These are phyloP conservation scores for Cladophialophora exuberans DNA, from an alignment of 2,329 filamentous ascomycete species.

Conservation along the genomic window DNA sequence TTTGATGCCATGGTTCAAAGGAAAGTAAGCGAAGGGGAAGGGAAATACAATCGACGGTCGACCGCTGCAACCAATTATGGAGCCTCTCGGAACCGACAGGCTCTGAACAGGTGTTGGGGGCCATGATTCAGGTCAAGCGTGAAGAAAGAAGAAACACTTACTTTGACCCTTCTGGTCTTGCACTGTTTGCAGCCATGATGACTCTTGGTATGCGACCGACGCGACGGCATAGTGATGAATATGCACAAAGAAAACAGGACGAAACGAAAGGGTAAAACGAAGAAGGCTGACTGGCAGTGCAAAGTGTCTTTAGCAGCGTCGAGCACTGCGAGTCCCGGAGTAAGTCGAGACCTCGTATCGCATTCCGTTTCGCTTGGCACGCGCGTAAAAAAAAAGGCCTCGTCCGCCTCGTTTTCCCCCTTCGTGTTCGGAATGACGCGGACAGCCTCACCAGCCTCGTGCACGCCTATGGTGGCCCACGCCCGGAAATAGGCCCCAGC, in stretches of 20 bases:
- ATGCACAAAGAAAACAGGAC: too few species aligned
- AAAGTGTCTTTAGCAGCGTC: too few species aligned
- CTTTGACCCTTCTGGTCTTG: conserved; percentile 34
- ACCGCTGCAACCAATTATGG: conserved; percentile 15
- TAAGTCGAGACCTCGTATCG: conserved; percentile 11
- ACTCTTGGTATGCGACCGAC: conserved; percentile 34
- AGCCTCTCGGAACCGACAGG: conserved; percentile 4
- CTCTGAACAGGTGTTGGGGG: not conserved
- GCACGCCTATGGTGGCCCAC: too few species aligned
- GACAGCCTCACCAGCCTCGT: conserved; percentile 9
- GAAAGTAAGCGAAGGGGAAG: conserved; percentile 5
- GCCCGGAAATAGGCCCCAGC: too few species aligned
- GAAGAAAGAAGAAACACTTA: conserved; percentile 17
- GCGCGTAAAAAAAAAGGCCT: not conserved
- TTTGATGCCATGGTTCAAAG: not conserved
- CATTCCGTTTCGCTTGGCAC: conserved; percentile 9
- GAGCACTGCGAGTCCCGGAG: too few species aligned
- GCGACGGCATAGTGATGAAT: conserved; percentile 32
- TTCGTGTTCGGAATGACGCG: conserved; percentile 16
- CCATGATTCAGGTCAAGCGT: not conserved
- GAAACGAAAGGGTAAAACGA: too few species aligned
- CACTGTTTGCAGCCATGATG: conserved; percentile 35
- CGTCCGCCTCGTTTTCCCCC: not conserved
- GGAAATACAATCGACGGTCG: too few species aligned
- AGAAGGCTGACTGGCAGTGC: conserved; percentile 9